Evolutionary conservation across 345 rosid genomes (phyloP).

Genomic region (Populus tremula): DNA sequence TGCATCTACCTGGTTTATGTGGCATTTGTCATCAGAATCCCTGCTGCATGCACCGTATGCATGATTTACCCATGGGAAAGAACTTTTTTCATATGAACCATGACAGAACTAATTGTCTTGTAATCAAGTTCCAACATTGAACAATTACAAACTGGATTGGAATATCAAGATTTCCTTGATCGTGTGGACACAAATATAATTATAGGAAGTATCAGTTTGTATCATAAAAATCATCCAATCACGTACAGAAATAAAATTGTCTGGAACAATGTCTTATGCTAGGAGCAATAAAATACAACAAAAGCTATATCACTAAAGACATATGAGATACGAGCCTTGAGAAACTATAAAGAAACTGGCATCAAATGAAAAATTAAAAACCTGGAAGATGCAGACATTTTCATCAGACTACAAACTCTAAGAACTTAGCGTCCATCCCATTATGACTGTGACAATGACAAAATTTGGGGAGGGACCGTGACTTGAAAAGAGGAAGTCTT

Average conservation of each 20-base stretch:
- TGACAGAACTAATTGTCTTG: too few species aligned
- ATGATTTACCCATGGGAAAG: too few species aligned
- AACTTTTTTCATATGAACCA: too few species aligned
- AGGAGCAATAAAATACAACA: constrained; percentile 3
- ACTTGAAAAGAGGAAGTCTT: neutral
- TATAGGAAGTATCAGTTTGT: neutral
- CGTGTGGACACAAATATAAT: too few species aligned
- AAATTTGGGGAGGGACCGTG: neutral
- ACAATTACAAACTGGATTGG: too few species aligned
- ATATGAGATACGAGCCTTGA: neutral
- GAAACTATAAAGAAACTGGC: neutral
- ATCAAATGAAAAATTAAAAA: neutral
- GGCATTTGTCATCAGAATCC: too few species aligned
- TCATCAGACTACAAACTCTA: neutral
- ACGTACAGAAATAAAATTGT: neutral
- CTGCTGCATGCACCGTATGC: too few species aligned
- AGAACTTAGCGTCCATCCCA: neutral
- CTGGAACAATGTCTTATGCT: constrained; percentile 6
- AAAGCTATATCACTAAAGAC: constrained; percentile 6
- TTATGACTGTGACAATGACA: neutral
- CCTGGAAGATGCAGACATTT: constrained; percentile 1
- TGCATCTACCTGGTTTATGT: too few species aligned
- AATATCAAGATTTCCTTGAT: too few species aligned
- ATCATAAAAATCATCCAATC: neutral
- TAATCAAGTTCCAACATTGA: too few species aligned